These are phyloP conservation scores for Grigorovia yakushimaensis DNA, from an alignment of 805 yeast genomes.

Conservation along the genomic window DNA sequence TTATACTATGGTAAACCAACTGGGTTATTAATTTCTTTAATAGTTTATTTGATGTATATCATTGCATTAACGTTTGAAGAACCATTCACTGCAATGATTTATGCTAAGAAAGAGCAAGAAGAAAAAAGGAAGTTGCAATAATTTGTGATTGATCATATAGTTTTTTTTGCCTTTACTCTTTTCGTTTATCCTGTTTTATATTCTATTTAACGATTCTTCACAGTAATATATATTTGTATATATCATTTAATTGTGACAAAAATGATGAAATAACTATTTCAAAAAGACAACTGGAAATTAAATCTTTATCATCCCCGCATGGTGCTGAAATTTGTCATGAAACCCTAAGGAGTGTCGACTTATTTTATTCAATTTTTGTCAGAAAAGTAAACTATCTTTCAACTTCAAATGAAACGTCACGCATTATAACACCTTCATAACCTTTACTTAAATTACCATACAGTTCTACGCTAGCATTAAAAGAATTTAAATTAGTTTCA, in stretches of 20 bases:
- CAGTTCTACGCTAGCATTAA: slow-evolving; percentile 43
- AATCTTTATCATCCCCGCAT: too few relatives aligned
- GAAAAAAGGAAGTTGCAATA: slow-evolving; percentile 2
- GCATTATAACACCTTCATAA: slow-evolving; percentile 50
- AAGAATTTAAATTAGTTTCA: slow-evolving; percentile 33
- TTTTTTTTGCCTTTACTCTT: too few relatives aligned
- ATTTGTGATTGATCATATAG: too few relatives aligned
- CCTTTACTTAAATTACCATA: slow-evolving; percentile 54
- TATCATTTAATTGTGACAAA: too few relatives aligned
- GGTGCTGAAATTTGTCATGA: too few relatives aligned
- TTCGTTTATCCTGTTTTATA: too few relatives aligned
- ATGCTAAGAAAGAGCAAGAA: slow-evolving; percentile 48
- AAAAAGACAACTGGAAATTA: too few relatives aligned
- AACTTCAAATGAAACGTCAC: slow-evolving; percentile 43
- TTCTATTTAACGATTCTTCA: too few relatives aligned
- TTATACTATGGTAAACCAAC: slow-evolving; percentile 84
- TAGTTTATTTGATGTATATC: slow-evolving; percentile 74
- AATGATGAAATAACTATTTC: too few relatives aligned
- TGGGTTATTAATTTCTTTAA: slow-evolving; percentile 60
- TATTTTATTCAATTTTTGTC: not conserved
- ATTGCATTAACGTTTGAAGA: slow-evolving; percentile 86
- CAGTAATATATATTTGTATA: too few relatives aligned
- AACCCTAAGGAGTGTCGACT: too few relatives aligned
- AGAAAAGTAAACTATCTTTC: too few relatives aligned
- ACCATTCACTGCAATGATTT: slow-evolving; percentile 89